Base-by-base conservation (phyloP, 2,329 filamentous ascomycete genomes). In the Diaporthe ilicicola region DNA sequence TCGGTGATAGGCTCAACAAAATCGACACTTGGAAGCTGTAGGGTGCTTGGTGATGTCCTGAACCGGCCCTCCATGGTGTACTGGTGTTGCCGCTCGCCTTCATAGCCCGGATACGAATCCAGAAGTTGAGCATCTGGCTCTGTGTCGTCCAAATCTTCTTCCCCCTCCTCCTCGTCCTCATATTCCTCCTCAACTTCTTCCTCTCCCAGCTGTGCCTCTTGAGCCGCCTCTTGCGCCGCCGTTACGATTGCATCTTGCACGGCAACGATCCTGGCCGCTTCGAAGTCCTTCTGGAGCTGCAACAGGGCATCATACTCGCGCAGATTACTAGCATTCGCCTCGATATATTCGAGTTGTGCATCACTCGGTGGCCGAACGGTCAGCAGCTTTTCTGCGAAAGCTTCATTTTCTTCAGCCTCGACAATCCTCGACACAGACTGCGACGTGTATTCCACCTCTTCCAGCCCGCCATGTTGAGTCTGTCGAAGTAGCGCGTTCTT, bases 11-110 rank as follows among this genome's bases (percentile, higher is more conserved):
- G 94, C 4, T 87, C 83, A 10, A 93, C 86, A 50, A 98, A 87
- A 3, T 88, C 85, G n/a, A 86, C 83, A 74, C 89, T 88, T 0
- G 95, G 94, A 4, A 97, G 82, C n/a, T 88, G 86, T 17, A 98
- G 80, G 10, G 95, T 97, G 50, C 87, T 87, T 1, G 95, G 93
- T 27, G 85, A 87, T 1, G 93, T 94, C 61, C 89, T 87, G 79
- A 92, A 97, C 73, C 91, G 90, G n/a, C 93, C 94, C 51, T 90
- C 85, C 2, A 87, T 80, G 0, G 94, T 97, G 70, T 94, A 85
- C 3, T 91, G 90, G 80, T 98, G 96, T 24, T 91, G 85, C 22
- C 93, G 89, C 9, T 83, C 82, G 29, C 84, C 79, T 5, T 78
- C 54, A 7, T 46, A 19, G 19, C 73, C 72, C 44, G 67, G 42